A percentile compares a stretch with the other conserved stretches of the same genome.
Conservation (phyloP, 192 early-diverging fungal genomes). For the Linnemannia hyalina region DNA sequence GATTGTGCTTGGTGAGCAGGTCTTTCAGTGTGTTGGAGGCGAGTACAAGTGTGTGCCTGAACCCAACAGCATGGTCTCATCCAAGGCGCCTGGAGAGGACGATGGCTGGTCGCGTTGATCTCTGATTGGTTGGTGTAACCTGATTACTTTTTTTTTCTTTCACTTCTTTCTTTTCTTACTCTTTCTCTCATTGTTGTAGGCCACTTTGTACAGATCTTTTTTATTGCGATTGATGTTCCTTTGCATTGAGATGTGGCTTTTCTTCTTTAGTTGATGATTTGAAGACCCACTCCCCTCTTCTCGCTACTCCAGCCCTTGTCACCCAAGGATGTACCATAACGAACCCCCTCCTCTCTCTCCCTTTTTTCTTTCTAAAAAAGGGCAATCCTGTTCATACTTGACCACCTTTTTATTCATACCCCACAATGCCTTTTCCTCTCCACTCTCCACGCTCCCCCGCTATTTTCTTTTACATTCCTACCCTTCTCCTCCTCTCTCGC, state of each 20-base stretch:
- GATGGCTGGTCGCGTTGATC: slow-evolving; percentile 49
- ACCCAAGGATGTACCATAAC: slow-evolving; percentile 3
- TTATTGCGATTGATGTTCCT: not conserved
- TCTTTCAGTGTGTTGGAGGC: slow-evolving; percentile 55
- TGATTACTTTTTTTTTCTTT: slow-evolving; percentile 5
- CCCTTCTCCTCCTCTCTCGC: not conserved
- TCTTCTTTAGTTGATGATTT: not conserved
- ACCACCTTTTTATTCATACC: not conserved
- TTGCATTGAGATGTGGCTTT: not conserved
- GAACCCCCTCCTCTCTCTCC: not conserved
- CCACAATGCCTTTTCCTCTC: not conserved
- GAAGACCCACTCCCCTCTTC: not conserved
- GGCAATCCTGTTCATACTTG: not conserved
- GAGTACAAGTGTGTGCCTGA: slow-evolving; percentile 56
- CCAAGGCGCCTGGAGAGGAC: slow-evolving; percentile 48
- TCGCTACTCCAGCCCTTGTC: not conserved
- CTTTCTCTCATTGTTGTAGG: no score
- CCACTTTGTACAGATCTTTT: slow-evolving; percentile 3
- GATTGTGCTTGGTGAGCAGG: slow-evolving; percentile 52
- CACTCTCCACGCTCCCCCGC: not conserved
- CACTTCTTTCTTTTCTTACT: not conserved
- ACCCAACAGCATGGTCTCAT: slow-evolving; percentile 37
- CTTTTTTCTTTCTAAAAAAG: not conserved
- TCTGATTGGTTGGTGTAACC: not conserved
- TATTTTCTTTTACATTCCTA: not conserved